Percentiles rank a stretch among this genome's conserved stretches.
phyloP scores from a whole-genome alignment of 176 grass and related monocot species.

The Zoysia pacifica region DNA sequence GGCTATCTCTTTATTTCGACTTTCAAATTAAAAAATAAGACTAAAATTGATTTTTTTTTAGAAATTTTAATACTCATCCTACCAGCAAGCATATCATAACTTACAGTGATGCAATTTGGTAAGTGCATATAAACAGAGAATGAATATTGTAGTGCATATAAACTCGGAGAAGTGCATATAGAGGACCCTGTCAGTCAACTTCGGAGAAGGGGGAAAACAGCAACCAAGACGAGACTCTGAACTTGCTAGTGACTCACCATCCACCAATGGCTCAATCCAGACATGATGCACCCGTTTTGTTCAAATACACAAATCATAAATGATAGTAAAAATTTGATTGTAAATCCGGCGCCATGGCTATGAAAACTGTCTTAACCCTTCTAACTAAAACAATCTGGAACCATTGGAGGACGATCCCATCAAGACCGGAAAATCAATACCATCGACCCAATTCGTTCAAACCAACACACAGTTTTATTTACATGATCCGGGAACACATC shows the following conservation, averaged over 20 bases:
- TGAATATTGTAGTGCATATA: background rate
- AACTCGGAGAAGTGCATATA: too few species aligned
- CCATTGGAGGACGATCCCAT: background rate
- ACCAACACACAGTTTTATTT: background rate
- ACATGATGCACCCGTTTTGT: background rate
- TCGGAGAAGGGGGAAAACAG: background rate
- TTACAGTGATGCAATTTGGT: slow-evolving; percentile 1
- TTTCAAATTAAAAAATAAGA: background rate
- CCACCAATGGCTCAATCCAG: background rate
- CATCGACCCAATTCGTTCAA: slow-evolving; percentile 4
- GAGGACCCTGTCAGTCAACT: too few species aligned
- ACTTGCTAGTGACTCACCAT: slow-evolving; percentile 8
- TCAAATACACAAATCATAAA: background rate
- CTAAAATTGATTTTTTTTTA: background rate
- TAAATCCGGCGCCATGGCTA: background rate
- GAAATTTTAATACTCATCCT: background rate
- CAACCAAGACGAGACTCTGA: background rate
- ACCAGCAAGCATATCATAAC: background rate
- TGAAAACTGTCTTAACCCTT: background rate
- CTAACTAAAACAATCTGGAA: background rate
- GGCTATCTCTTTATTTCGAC: slow-evolving; percentile 4
- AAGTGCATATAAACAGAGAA: slow-evolving; percentile 9
- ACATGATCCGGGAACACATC: background rate
- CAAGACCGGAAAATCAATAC: background rate
- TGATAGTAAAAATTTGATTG: background rate